These are phyloP conservation scores for Atkinsonella hypoxylon DNA, from an alignment of 2,329 filamentous ascomycete genomes.

Conservation along the genomic window DNA sequence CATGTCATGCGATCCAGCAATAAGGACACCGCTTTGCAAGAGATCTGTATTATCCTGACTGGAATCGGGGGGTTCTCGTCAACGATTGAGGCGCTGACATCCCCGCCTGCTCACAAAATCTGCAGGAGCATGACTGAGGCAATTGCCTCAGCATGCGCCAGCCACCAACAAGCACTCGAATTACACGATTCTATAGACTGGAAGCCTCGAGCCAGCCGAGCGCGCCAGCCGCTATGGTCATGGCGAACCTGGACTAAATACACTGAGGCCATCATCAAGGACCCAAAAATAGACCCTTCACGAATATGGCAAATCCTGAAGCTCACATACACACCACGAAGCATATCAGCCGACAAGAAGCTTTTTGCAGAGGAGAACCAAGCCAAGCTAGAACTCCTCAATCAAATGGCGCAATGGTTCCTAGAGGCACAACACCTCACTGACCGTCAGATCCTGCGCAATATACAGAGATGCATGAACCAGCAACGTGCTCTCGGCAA, in stretches of 20 bases:
- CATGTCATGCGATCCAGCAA: slow-evolving; percentile 4
- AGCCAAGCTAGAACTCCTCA: slow-evolving; percentile 18
- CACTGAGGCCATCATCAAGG: slow-evolving; percentile 20
- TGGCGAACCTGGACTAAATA: slow-evolving; percentile 24
- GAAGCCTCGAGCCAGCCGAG: not conserved
- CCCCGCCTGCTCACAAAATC: slow-evolving; percentile 2
- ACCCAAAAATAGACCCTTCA: slow-evolving; percentile 13
- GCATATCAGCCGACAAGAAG: not conserved
- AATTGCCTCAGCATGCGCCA: slow-evolving; percentile 10
- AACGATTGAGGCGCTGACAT: slow-evolving; percentile 5
- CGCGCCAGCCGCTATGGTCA: slow-evolving; percentile 12
- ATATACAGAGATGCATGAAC: slow-evolving; percentile 16
- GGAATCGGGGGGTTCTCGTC: slow-evolving; percentile 9
- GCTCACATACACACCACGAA: slow-evolving; percentile 5
- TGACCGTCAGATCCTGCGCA: slow-evolving; percentile 19
- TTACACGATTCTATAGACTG: slow-evolving; percentile 12
- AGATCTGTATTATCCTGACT: slow-evolving; percentile 9
- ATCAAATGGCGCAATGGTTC: slow-evolving; percentile 19
- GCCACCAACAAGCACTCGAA: slow-evolving; percentile 15
- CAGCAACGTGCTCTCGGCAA: slow-evolving; percentile 14
- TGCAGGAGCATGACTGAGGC: slow-evolving; percentile 8
- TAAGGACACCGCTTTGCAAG: slow-evolving; percentile 3
- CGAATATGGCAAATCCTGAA: slow-evolving; percentile 19
- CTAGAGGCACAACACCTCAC: slow-evolving; percentile 16
- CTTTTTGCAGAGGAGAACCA: slow-evolving; percentile 5